These are phyloP conservation scores for Scheffersomyces parashehatae DNA, from an alignment of 1,139 yeast species.

Conservation along the genomic window DNA sequence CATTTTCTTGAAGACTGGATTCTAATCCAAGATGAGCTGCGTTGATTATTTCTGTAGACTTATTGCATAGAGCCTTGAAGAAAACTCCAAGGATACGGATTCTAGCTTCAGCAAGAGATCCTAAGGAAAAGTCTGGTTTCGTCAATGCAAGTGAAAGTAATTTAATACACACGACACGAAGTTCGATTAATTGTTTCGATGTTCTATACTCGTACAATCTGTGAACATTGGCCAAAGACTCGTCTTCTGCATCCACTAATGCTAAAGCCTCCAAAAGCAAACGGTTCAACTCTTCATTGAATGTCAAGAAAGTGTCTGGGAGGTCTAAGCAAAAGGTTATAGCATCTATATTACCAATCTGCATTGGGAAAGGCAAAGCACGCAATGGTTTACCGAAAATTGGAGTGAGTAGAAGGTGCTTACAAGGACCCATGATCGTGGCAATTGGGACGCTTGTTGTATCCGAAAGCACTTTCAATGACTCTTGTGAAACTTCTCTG, in stretches of 20 bases:
- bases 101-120: slow-evolving; percentile 80
- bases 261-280: slow-evolving; percentile 88
- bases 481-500: slow-evolving; percentile 76
- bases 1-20: slow-evolving; percentile 80
- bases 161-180: slow-evolving; percentile 87
- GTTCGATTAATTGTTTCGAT: slow-evolving; percentile 78
- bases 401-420: slow-evolving; percentile 80
- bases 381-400: slow-evolving; percentile 95
- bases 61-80: slow-evolving; percentile 87
- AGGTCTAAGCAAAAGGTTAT: slow-evolving; percentile 84
- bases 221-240: slow-evolving; percentile 84
- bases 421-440: slow-evolving; percentile 78
- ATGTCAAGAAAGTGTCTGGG: slow-evolving; percentile 78
- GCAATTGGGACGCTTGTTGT: slow-evolving; percentile 70
- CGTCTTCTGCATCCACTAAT: slow-evolving; percentile 96
- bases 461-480: slow-evolving; percentile 67
- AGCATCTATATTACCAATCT: slow-evolving; percentile 96
- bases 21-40: slow-evolving; percentile 92
- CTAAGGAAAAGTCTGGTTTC: slow-evolving; percentile 72
- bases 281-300: slow-evolving; percentile 85
- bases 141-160: slow-evolving; percentile 82
- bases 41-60: slow-evolving; percentile 82
- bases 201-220: slow-evolving; percentile 85
- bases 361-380: slow-evolving; percentile 98
- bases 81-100: slow-evolving; percentile 89